Conservation (phyloP, 1,139 yeast genomes). For the Blastobotrys malaysiensis region DNA sequence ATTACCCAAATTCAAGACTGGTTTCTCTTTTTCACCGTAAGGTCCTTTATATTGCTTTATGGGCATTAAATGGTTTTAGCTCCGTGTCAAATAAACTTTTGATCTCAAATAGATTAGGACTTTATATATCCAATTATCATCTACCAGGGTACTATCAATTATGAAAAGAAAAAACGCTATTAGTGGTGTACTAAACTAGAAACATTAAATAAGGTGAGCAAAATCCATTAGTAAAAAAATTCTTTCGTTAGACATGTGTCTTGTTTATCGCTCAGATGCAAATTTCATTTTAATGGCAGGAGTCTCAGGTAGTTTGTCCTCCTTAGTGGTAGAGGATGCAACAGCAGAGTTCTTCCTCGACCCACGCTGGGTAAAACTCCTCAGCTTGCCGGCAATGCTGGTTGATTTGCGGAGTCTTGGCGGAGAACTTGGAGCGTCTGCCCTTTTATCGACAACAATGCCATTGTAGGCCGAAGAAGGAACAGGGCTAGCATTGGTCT, state of each 20-base stretch:
- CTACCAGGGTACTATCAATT: not conserved
- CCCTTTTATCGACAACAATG: not conserved
- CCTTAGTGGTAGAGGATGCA: not conserved
- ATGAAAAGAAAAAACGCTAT: not conserved
- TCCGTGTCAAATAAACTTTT: no score
- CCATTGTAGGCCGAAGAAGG: not conserved
- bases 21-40: no score
- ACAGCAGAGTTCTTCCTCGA: not conserved
- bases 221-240: not conserved
- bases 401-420: conserved; percentile 7
- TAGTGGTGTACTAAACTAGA: not conserved
- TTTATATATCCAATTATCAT: not conserved
- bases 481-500: not conserved
- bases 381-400: conserved; percentile 10
- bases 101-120: not conserved
- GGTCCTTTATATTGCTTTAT: no score
- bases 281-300: conserved; percentile 18
- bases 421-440: not conserved
- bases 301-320: conserved; percentile 5
- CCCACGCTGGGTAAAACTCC: conserved; percentile 8
- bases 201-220: not conserved
- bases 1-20: no score
- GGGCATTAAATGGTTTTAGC: no score
- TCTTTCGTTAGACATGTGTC: not conserved
- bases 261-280: conserved; percentile 15